phyloP scores from a whole-genome alignment of 2,329 filamentous ascomycete species.

The Nemania sp. region DNA sequence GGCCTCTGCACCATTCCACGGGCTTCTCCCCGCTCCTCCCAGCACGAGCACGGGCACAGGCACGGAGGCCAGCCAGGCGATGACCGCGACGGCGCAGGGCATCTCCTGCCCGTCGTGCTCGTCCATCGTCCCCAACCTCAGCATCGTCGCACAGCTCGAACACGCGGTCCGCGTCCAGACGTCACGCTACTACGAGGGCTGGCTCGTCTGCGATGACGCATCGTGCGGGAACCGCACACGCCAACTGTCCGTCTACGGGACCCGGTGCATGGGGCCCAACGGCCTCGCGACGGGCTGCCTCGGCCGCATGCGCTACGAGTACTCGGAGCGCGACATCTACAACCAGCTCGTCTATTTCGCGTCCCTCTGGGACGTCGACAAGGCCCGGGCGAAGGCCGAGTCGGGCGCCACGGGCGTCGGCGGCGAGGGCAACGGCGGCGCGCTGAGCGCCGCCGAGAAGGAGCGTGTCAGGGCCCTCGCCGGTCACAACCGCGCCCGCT shows the following conservation, averaged over 20 bases:
- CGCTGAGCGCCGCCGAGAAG: slow-evolving; percentile 56
- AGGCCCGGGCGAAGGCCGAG: slow-evolving; percentile 62
- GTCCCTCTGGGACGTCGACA: slow-evolving; percentile 86
- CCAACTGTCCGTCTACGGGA: slow-evolving; percentile 91
- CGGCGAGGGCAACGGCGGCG: slow-evolving; percentile 36
- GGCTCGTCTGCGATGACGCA: slow-evolving; percentile 87
- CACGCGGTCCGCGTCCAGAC: slow-evolving; percentile 78
- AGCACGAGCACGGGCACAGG: background rate
- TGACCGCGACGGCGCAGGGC: slow-evolving; percentile 68
- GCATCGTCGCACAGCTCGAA: slow-evolving; percentile 85
- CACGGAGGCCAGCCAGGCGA: slow-evolving; percentile 10
- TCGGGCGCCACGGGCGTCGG: slow-evolving; percentile 49
- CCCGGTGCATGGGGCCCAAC: slow-evolving; percentile 83
- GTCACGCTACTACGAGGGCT: slow-evolving; percentile 87
- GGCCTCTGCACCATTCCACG: slow-evolving; percentile 72
- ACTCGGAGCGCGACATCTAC: slow-evolving; percentile 86
- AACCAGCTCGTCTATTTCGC: slow-evolving; percentile 92
- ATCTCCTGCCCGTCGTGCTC: slow-evolving; percentile 74
- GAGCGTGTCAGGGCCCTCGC: slow-evolving; percentile 73
- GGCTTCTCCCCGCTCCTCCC: slow-evolving; percentile 64
- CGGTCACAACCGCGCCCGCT: slow-evolving; percentile 80
- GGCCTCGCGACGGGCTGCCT: slow-evolving; percentile 83
- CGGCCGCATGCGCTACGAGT: slow-evolving; percentile 87
- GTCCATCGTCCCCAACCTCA: slow-evolving; percentile 68
- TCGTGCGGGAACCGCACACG: slow-evolving; percentile 85